These are phyloP conservation scores for Pelargonium australe DNA, from an alignment of 441 rosid species.

Conservation along the genomic window DNA sequence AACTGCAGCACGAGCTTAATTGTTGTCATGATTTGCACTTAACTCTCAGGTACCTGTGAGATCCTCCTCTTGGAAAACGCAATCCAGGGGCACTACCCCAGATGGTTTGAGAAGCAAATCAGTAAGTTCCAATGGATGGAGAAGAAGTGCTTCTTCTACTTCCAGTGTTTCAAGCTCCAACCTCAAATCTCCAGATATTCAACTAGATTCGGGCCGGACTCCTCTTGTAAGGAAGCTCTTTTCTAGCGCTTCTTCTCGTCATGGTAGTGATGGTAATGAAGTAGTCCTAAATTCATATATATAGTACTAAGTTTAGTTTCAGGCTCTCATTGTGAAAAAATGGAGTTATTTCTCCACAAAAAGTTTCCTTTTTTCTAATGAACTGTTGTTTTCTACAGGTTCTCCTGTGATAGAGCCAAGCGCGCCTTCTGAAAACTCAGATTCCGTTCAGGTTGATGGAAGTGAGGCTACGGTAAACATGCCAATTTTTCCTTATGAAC, in stretches of 20 bases:
- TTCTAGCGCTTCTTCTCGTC: conserved; percentile 34
- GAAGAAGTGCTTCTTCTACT: conserved; percentile 38
- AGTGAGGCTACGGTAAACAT: conserved; percentile 22
- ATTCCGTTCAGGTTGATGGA: conserved; percentile 24
- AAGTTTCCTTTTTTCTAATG: conserved; percentile 2
- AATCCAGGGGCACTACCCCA: conserved; percentile 43
- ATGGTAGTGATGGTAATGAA: conserved; percentile 28
- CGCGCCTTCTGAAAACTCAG: conserved; percentile 19
- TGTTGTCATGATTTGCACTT: conserved; percentile 4
- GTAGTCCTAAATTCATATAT: conserved; percentile 11
- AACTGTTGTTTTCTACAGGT: conserved; percentile 31
- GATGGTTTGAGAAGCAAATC: conserved; percentile 48
- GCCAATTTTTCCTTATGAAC: conserved; percentile 40
- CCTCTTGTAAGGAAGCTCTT: conserved; percentile 47
- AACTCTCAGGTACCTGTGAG: conserved; percentile 40
- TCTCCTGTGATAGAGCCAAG: conserved; percentile 27
- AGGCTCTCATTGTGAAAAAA: neutral
- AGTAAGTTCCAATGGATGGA: conserved; percentile 47
- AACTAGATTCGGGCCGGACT: conserved; percentile 31
- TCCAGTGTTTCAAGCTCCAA: conserved; percentile 28
- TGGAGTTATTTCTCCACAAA: neutral
- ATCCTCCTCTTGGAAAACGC: conserved; percentile 41
- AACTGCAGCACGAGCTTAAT: conserved; percentile 1
- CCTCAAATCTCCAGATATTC: conserved; percentile 32
- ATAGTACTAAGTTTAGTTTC: neutral